These are phyloP conservation scores for Mycocentrospora acerina DNA, from an alignment of 2,329 filamentous ascomycete species.

Conservation along the genomic window DNA sequence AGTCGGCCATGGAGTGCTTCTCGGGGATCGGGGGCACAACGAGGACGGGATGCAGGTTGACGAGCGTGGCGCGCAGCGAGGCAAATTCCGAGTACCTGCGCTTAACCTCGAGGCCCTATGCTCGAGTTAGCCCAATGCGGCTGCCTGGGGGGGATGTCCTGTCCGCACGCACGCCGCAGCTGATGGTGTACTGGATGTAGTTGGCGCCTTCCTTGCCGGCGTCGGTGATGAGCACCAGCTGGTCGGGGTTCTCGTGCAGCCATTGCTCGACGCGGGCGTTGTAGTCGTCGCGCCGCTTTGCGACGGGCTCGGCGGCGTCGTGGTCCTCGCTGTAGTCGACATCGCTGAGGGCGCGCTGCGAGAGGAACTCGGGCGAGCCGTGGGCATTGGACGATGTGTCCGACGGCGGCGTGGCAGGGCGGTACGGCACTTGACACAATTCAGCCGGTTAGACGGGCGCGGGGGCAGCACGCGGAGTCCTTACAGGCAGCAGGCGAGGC, in stretches of 20 bases:
- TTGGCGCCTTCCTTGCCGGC: conserved; percentile 92
- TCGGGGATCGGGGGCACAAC: conserved; percentile 97
- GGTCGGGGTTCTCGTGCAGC: conserved; percentile 88
- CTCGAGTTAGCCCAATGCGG: conserved; percentile 12
- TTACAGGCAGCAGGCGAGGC: conserved; percentile 43
- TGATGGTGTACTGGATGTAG: conserved; percentile 96
- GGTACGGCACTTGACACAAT: conserved; percentile 45
- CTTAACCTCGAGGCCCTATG: conserved; percentile 88
- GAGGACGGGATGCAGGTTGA: conserved; percentile 88
- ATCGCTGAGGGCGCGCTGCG: conserved; percentile 58
- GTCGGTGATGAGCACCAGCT: conserved; percentile 88
- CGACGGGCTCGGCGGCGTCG: conserved; percentile 43
- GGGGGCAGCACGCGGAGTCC: conserved; percentile 11
- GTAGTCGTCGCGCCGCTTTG: conserved; percentile 79
- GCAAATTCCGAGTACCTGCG: conserved; percentile 96
- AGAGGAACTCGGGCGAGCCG: conserved; percentile 60
- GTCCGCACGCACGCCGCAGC: conserved; percentile 71
- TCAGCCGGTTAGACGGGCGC: conserved; percentile 5
- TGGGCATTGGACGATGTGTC: conserved; percentile 70
- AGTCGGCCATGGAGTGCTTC: conserved; percentile 98
- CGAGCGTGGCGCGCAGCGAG: conserved; percentile 83
- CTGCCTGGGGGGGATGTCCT: not conserved
- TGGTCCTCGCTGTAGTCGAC: conserved; percentile 57
- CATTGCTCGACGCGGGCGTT: conserved; percentile 97
- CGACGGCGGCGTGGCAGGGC: conserved; percentile 65